Conservation (phyloP, 352 stramenopile species). For the Pythium rhizo-oryzae region DNA sequence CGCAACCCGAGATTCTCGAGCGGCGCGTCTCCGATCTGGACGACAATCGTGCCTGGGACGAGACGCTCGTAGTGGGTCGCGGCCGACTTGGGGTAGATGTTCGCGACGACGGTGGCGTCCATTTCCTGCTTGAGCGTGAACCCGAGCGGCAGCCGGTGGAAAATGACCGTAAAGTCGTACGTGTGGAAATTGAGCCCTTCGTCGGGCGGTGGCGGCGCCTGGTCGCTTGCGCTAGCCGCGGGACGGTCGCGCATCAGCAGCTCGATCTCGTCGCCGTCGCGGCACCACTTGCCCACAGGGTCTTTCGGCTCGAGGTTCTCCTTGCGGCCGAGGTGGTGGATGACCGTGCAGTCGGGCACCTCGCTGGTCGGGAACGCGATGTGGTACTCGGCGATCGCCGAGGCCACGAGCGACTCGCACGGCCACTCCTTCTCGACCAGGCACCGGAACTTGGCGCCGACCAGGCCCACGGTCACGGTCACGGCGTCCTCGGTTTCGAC, state of each 20-base stretch:
- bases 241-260: constrained; percentile 41
- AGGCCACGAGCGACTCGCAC: constrained; percentile 67
- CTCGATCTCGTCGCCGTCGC: constrained; percentile 64
- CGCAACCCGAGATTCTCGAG: constrained; percentile 71
- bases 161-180: constrained; percentile 77
- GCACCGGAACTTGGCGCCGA: constrained; percentile 59
- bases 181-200: constrained; percentile 31
- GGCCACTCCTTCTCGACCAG: constrained; percentile 62
- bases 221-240: not conserved
- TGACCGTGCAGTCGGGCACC: constrained; percentile 74
- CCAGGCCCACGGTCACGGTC: constrained; percentile 46
- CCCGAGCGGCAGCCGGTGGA: constrained; percentile 83
- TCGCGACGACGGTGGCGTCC: constrained; percentile 77
- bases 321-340: constrained; percentile 68
- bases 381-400: constrained; percentile 68
- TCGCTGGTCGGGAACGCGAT: constrained; percentile 57
- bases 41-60: constrained; percentile 63
- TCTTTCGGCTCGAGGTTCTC: constrained; percentile 53
- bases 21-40: constrained; percentile 64
- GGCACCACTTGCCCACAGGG: constrained; percentile 52
- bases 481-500: constrained; percentile 35
- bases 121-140: constrained; percentile 86
- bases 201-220: constrained; percentile 7
- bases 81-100: constrained; percentile 81
- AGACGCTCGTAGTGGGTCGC: constrained; percentile 78